These are phyloP conservation scores for Tilletiopsis washingtonensis DNA, from an alignment of 1,284 basidiomycete genomes.

Conservation along the genomic window DNA sequence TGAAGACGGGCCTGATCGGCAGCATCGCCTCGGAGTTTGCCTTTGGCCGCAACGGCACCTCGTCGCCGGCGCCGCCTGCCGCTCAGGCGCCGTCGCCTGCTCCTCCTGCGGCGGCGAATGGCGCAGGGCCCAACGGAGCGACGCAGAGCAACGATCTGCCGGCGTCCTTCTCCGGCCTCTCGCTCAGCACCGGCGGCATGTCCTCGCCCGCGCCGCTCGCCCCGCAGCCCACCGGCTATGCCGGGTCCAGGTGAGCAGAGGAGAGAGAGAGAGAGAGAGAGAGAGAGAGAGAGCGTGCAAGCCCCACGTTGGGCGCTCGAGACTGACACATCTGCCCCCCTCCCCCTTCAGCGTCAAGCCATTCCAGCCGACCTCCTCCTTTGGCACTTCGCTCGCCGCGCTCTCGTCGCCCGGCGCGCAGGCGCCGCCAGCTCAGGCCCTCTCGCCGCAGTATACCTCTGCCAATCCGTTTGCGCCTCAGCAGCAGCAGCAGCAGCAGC, in stretches of 20 bases:
- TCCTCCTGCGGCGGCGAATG: constrained; percentile 9
- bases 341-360: constrained; percentile 7
- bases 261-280: no score
- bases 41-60: constrained; percentile 10
- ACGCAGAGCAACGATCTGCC: neutral
- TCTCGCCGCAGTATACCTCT: constrained; percentile 20
- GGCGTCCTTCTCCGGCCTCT: constrained; percentile 9
- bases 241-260: constrained; percentile 17
- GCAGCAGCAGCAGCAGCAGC: constrained; percentile 1
- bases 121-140: constrained; percentile 20
- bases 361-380: constrained; percentile 32
- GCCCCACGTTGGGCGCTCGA: no score
- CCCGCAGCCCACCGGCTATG: constrained; percentile 33
- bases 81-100: neutral
- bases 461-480: constrained; percentile 35
- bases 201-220: constrained; percentile 10
- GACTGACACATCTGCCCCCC: no score
- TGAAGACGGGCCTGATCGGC: constrained; percentile 46
- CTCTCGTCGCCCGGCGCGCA: neutral
- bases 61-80: constrained; percentile 5
- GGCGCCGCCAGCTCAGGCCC: no score
- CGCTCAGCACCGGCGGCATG: constrained; percentile 9
- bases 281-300: no score
- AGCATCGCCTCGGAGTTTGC: constrained; percentile 48
- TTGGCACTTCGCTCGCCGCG: constrained; percentile 21